phyloP scores from a whole-genome alignment of 2,329 filamentous ascomycete genomes.

The Talaromyces sp. region DNA sequence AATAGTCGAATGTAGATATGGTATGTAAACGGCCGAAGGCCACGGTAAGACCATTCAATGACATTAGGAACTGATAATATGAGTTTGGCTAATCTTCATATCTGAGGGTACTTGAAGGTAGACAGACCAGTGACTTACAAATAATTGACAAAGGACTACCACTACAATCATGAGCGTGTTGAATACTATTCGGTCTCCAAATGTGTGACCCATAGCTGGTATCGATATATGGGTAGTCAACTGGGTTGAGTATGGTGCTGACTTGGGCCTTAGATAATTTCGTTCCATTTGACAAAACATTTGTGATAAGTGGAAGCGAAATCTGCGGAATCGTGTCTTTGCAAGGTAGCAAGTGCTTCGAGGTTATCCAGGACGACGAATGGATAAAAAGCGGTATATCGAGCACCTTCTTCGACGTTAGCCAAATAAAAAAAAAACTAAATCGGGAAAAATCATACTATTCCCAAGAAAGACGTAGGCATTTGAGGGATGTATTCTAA shows the following conservation, averaged over 20 bases:
- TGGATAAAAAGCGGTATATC: neutral
- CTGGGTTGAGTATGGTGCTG: neutral
- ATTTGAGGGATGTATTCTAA: neutral
- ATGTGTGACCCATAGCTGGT: neutral
- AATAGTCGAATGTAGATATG: neutral
- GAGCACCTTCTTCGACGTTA: neutral
- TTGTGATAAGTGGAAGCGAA: neutral
- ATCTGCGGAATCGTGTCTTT: neutral
- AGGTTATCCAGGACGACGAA: neutral
- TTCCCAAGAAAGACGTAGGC: neutral
- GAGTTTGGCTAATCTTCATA: neutral
- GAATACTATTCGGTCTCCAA: neutral
- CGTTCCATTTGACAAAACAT: neutral
- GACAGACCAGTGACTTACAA: neutral
- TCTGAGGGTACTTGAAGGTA: neutral
- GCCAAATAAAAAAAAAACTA: no score
- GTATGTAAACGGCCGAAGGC: neutral
- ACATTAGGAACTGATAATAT: neutral
- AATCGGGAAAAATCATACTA: neutral
- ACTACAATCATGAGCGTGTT: neutral
- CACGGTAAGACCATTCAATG: neutral
- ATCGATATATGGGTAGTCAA: neutral
- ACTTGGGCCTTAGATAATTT: neutral
- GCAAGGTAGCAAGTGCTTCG: neutral
- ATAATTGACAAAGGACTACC: neutral